Conservation (phyloP, 768 basidiomycete species). For the Lyophyllum shimeji region DNA sequence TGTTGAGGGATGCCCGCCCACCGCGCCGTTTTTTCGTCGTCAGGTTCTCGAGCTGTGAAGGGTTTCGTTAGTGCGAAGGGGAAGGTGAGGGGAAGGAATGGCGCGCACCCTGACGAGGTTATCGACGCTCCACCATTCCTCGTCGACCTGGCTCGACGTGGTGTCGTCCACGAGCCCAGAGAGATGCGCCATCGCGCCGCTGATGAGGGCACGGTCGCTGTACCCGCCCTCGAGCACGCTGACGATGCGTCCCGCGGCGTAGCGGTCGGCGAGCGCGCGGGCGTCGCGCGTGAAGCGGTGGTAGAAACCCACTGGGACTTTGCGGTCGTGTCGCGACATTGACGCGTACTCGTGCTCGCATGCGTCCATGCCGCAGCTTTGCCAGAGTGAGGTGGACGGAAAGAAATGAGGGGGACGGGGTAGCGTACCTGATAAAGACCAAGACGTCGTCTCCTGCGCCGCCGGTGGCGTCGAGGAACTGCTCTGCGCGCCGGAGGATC, state of each 20-base stretch:
- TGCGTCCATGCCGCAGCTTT: constrained; percentile 92
- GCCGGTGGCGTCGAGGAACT: constrained; percentile 70
- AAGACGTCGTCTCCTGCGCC: constrained; percentile 68
- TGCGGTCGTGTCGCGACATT: constrained; percentile 92
- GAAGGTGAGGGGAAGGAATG: not conserved
- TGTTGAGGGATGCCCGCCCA: constrained; percentile 40
- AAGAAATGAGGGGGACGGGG: not conserved
- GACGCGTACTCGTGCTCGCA: constrained; percentile 86
- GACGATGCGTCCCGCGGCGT: constrained; percentile 69
- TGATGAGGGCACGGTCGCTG: constrained; percentile 83
- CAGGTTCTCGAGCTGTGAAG: constrained; percentile 59
- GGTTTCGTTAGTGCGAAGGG: not conserved
- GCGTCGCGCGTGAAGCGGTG: constrained; percentile 78
- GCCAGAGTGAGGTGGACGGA: not conserved
- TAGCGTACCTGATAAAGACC: constrained; percentile 79
- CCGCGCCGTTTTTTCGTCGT: constrained; percentile 60
- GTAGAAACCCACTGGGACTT: constrained; percentile 86
- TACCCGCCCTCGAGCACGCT: constrained; percentile 97
- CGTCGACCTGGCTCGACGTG: constrained; percentile 29
- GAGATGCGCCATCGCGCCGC: constrained; percentile 82
- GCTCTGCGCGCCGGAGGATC: constrained; percentile 64
- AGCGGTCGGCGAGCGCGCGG: constrained; percentile 58
- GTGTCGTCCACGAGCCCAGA: constrained; percentile 54
- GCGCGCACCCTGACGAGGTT: constrained; percentile 58
- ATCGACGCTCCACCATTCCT: constrained; percentile 64